phyloP scores from a whole-genome alignment of 1,139 yeast genomes.

The Saccharomyces uvarum region DNA sequence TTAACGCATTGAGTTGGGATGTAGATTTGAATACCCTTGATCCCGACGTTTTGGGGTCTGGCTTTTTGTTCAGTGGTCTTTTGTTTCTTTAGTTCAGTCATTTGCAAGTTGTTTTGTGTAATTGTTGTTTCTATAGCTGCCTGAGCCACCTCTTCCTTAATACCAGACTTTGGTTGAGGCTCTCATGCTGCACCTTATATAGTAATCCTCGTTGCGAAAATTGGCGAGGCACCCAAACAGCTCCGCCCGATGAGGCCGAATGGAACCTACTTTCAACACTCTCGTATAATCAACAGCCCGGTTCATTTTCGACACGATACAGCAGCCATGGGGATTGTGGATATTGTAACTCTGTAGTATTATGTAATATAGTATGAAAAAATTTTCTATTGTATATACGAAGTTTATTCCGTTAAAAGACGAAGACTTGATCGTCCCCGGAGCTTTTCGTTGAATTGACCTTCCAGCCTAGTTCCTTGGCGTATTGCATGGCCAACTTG shows the following conservation, averaged over 20 bases:
- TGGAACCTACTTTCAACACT: background rate
- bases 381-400: background rate
- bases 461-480: constrained; percentile 58
- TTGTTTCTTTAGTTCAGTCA: constrained; percentile 31
- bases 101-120: constrained; percentile 7
- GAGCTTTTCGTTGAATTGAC: constrained; percentile 43
- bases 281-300: background rate
- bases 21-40: constrained; percentile 90
- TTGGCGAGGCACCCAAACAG: constrained; percentile 1
- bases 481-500: constrained; percentile 40
- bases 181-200: background rate
- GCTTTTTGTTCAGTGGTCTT: constrained; percentile 22
- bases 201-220: background rate
- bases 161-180: background rate
- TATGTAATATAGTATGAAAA: background rate
- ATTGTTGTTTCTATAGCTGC: background rate
- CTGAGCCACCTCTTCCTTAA: background rate
- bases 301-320: background rate
- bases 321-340: background rate
- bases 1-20: constrained; percentile 77
- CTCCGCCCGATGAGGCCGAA: constrained; percentile 1
- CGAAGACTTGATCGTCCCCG: constrained; percentile 61
- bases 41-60: constrained; percentile 77
- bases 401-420: constrained; percentile 38
- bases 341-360: background rate